Evolutionary conservation across 352 stramenopile genomes (phyloP), one percentile per base, ranked within the genome.

Genomic region (Phytophthora ramorum): DNA sequence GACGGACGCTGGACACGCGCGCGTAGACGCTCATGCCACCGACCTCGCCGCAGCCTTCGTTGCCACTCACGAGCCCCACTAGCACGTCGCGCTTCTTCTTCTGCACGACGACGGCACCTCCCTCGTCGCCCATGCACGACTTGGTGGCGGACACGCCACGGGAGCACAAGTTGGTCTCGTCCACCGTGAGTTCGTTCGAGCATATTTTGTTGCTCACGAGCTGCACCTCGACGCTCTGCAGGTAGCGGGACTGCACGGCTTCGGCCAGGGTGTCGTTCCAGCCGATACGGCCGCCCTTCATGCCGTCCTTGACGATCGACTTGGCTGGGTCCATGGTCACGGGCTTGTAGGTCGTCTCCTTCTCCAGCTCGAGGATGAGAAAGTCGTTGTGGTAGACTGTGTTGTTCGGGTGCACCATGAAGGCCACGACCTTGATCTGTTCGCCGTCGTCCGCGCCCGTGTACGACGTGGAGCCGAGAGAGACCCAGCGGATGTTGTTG

Each of bases 61-160:
- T 83, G 59, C 69, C 81, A 63, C 77, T 89, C 20, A 90, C 81
- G 14, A 90, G 53, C 7, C 81, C 83, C 13, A 90, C 57, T 1
- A 87, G 58, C 7, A 76, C 54, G 16, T 85, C 79, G 16, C 43
- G 47, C 2, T 28, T 66, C 12, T 63, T 63, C 24, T 68, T 57
- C 41, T 73, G 66, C 20, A 76, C 59, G 12, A 78, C 75, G 7
- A 90, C 62, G 1, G 79, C 75, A 14, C 81, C 83, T 22, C 81
- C 83, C 16, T 83, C 76, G 66, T 90, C 81, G 14, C 79, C 79
- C 66, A 87, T 73, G 58, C 83, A 92, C 48, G 81, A 85, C 44
- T 89, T 71, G n/a, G 38, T 66, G 12, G 17, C 34, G 9, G 59
- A 59, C 22, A 78, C 48, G 2, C 83, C 81, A 5, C 79, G 77